Conservation (phyloP, 805 yeast species). For the Suhomyces emberorum region DNA sequence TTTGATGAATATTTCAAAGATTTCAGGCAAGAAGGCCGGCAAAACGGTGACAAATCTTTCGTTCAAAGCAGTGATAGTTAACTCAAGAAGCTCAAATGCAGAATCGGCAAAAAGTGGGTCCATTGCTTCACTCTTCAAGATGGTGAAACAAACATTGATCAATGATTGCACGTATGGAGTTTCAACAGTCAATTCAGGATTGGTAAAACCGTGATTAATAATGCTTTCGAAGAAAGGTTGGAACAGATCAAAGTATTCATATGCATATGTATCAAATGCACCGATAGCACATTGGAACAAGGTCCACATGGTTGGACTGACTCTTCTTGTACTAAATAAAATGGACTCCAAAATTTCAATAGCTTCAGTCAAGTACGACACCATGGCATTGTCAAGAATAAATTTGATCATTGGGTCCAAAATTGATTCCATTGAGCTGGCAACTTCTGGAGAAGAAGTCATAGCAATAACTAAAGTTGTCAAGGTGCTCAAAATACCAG, state of each 20-base stretch:
- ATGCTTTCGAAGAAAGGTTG: slow-evolving; percentile 56
- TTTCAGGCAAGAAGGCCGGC: slow-evolving; percentile 27
- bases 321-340: slow-evolving; percentile 50
- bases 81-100: slow-evolving; percentile 35
- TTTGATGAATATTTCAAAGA: slow-evolving; percentile 31
- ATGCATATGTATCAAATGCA: slow-evolving; percentile 57
- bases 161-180: slow-evolving; percentile 37
- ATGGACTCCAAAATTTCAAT: slow-evolving; percentile 50
- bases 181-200: slow-evolving; percentile 32
- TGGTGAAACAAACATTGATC: slow-evolving; percentile 33
- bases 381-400: slow-evolving; percentile 39
- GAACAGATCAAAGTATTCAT: slow-evolving; percentile 55
- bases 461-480: slow-evolving; percentile 42
- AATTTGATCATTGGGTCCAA: slow-evolving; percentile 31
- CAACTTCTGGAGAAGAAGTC: slow-evolving; percentile 39
- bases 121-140: slow-evolving; percentile 29
- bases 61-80: slow-evolving; percentile 17
- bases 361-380: slow-evolving; percentile 35
- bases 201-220: slow-evolving; percentile 48
- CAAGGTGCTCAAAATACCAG: slow-evolving; percentile 41
- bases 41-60: slow-evolving; percentile 30
- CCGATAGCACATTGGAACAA: slow-evolving; percentile 46
- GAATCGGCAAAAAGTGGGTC: slow-evolving; percentile 41
- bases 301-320: slow-evolving; percentile 54
- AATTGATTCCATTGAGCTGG: slow-evolving; percentile 30